phyloP scores from a whole-genome alignment of 2,329 filamentous ascomycete species.

The Colletotrichum godetiae region DNA sequence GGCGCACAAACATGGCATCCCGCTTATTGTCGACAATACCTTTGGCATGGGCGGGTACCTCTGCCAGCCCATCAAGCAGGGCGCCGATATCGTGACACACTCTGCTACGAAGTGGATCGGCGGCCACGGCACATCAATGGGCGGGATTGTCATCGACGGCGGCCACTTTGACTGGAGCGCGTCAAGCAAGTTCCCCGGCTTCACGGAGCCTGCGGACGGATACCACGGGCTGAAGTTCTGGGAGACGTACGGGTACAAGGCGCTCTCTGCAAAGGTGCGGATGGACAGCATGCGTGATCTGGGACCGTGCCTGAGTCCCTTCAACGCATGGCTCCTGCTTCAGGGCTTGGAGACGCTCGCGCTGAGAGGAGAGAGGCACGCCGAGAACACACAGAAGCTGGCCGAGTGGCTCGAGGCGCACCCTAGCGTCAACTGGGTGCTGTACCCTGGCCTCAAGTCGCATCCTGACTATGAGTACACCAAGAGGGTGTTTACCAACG shows the following conservation, averaged over 20 bases:
- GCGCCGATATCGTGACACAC: slow-evolving; percentile 78
- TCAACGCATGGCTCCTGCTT: slow-evolving; percentile 77
- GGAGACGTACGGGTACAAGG: slow-evolving; percentile 74
- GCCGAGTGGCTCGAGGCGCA: slow-evolving; percentile 77
- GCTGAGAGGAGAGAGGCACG: slow-evolving; percentile 74
- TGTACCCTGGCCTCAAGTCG: slow-evolving; percentile 75
- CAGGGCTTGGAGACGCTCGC: slow-evolving; percentile 77
- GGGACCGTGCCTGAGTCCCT: slow-evolving; percentile 75
- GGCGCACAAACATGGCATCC: slow-evolving; percentile 56
- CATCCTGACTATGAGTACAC: slow-evolving; percentile 73
- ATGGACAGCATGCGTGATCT: slow-evolving; percentile 79
- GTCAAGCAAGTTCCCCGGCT: slow-evolving; percentile 75
- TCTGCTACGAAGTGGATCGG: slow-evolving; percentile 81
- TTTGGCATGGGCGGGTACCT: slow-evolving; percentile 79
- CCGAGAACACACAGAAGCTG: slow-evolving; percentile 72
- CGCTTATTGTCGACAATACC: slow-evolving; percentile 71
- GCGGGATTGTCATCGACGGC: slow-evolving; percentile 74
- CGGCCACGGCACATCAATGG: slow-evolving; percentile 78
- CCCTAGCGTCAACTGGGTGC: slow-evolving; percentile 76
- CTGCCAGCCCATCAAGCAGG: slow-evolving; percentile 73
- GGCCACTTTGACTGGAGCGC: slow-evolving; percentile 81
- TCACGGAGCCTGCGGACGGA: slow-evolving; percentile 75
- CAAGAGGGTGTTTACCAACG: slow-evolving; percentile 75
- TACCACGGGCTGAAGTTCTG: slow-evolving; percentile 79
- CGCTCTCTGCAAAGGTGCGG: slow-evolving; percentile 74